Base-by-base conservation (phyloP, 2,329 filamentous ascomycete species). In the Calonectria henricotiae region DNA sequence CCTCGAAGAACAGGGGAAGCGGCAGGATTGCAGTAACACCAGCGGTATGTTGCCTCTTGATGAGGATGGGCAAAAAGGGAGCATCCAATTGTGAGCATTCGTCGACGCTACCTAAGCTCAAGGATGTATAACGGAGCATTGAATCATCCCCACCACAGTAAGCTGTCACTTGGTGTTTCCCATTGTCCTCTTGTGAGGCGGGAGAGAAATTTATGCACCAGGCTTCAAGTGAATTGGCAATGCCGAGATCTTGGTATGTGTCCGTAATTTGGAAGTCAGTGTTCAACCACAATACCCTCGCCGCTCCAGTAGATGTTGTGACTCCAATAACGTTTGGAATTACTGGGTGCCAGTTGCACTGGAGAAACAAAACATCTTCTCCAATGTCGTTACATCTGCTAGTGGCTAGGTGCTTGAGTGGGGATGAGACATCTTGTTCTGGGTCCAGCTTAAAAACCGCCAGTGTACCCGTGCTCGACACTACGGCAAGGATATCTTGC, bases 11-110 rank as follows among this genome's bases (percentile, higher is more conserved):
- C 2, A 84, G 23, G 1, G 86, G 78, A 2, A 97, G 83, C 0
- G 95, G 94, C 2, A 98, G 82, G 65, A 98, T 96, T 2, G 94
- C 90, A 0, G 95, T 98, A 1, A 98, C 93, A 12, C 96, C 96
- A 1, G 95, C 94, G n/a, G 86, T 86, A 77, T 98, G 94, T 32
- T 76, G 72, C n/a, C 80, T 79, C 71, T 86, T 91, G 32, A 84
- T 75, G 15, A 71, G 72, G 8, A 81, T 69, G 1, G 78, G 70
- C 7, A 78, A 69, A 68, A 77, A 80, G 1, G 73, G 78, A 17
- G 72, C 51, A 44, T 78, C 61, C n/a, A 62, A 74, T 3, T 66
- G 63, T 7, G 72, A 39, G 2, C 69, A 67, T 13, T 68, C 51
- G 11, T 72, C 63, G 3, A 60, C 46, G 4, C 66, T 61, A n/a